Evolutionary conservation across 2,329 filamentous ascomycete species (phyloP).

Genomic region (Elsinoe batatas): DNA sequence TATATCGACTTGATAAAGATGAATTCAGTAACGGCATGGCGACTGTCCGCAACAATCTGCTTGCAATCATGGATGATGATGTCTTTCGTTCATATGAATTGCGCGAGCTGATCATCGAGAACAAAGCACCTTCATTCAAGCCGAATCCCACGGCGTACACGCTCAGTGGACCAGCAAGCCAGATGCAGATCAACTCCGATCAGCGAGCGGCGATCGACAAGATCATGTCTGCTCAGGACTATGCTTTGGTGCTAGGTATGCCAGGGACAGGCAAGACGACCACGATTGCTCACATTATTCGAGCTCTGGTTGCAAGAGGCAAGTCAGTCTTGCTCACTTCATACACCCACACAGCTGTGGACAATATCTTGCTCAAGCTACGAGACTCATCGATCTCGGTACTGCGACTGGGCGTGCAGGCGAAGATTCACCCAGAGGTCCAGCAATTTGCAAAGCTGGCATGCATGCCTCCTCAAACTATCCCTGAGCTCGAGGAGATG

Average conservation of each 20-base stretch:
- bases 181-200: constrained; percentile 70
- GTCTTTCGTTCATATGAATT: constrained; percentile 62
- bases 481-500: constrained; percentile 72
- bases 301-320: constrained; percentile 73
- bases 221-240: constrained; percentile 91
- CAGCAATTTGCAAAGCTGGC: constrained; percentile 75
- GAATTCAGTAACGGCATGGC: constrained; percentile 99
- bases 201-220: constrained; percentile 81
- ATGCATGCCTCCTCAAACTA: constrained; percentile 59
- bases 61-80: constrained; percentile 80
- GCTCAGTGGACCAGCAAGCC: constrained; percentile 44
- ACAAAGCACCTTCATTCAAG: constrained; percentile 64
- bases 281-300: constrained; percentile 94
- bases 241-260: constrained; percentile 96
- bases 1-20: constrained; percentile 89
- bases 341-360: constrained; percentile 94
- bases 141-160: constrained; percentile 52
- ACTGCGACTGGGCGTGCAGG: constrained; percentile 71
- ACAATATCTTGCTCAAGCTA: constrained; percentile 94
- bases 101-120: constrained; percentile 70
- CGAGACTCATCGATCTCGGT: constrained; percentile 57
- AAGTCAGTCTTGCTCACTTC: constrained; percentile 91
- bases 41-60: constrained; percentile 82
- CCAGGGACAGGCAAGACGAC: constrained; percentile 97
- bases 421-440: constrained; percentile 82